Evolutionary conservation across 495 filamentous ascomycete genomes (phyloP).

Genomic region (Aspergillus biplanus): DNA sequence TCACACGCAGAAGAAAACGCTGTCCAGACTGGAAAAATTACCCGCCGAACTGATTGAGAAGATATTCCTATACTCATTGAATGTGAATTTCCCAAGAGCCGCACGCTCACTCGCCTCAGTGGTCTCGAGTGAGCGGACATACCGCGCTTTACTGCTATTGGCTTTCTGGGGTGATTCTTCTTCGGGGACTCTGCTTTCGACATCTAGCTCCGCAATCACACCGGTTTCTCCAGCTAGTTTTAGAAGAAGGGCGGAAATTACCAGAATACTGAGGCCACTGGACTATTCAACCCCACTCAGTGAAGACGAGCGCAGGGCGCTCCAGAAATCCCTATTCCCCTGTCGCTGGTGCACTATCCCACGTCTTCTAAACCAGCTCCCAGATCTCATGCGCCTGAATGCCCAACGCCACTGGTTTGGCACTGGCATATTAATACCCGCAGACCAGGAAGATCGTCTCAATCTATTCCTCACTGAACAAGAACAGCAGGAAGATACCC

Average conservation of each 20-base stretch:
- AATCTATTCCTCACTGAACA: conserved; percentile 29
- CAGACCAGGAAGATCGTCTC: conserved; percentile 25
- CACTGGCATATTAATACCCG: conserved; percentile 31
- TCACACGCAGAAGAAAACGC: conserved; percentile 23
- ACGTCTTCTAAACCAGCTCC: conserved; percentile 36
- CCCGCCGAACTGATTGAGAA: conserved; percentile 58
- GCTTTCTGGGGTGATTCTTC: conserved; percentile 44
- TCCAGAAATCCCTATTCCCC: conserved; percentile 40
- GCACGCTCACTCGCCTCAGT: conserved; percentile 42
- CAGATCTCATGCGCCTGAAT: conserved; percentile 37
- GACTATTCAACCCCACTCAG: conserved; percentile 33
- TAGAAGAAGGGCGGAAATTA: conserved; percentile 22
- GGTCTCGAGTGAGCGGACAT: conserved; percentile 47
- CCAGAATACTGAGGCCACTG: conserved; percentile 36
- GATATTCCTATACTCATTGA: conserved; percentile 55
- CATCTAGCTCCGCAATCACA: not conserved
- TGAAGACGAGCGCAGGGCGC: conserved; percentile 23
- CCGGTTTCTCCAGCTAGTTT: not conserved
- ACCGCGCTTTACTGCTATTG: conserved; percentile 41
- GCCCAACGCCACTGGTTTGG: conserved; percentile 41
- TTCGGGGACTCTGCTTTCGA: not conserved
- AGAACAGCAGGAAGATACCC: not conserved
- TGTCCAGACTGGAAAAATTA: conserved; percentile 51
- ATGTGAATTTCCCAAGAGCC: conserved; percentile 50
- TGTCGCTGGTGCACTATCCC: conserved; percentile 45